Evolutionary conservation across 1,139 yeast genomes (phyloP).

Genomic region (Suhomyces yuchorum): DNA sequence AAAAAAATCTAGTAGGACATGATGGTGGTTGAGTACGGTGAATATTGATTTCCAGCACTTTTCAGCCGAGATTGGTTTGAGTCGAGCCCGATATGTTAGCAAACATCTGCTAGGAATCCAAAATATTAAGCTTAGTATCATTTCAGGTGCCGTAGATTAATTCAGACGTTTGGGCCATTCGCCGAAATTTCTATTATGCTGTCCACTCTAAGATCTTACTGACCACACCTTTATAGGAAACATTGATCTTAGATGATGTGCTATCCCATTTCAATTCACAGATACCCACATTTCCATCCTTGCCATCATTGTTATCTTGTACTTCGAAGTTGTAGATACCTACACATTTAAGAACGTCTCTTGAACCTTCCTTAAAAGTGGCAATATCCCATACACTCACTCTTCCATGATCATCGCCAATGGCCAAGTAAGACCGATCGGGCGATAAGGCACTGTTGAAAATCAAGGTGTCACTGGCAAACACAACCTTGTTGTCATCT

Average conservation of each 20-base stretch:
- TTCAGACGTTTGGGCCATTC: no score
- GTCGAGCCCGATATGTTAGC: no score
- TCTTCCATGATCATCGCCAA: constrained; percentile 65
- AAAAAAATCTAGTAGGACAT: neutral
- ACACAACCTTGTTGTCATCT: constrained; percentile 25
- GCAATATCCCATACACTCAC: constrained; percentile 55
- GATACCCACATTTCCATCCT: constrained; percentile 29
- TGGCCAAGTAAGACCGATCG: constrained; percentile 49
- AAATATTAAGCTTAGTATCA: no score
- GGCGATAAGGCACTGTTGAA: constrained; percentile 57
- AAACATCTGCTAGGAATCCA: no score
- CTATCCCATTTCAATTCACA: constrained; percentile 50
- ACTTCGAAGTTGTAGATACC: constrained; percentile 26
- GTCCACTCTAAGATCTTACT: constrained; percentile 39
- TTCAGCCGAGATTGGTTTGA: no score
- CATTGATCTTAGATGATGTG: constrained; percentile 35
- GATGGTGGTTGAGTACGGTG: no score
- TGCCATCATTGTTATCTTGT: constrained; percentile 10
- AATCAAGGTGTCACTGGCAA: constrained; percentile 53
- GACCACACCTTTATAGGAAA: constrained; percentile 44
- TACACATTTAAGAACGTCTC: constrained; percentile 25
- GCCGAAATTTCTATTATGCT: neutral
- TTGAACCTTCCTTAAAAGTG: constrained; percentile 14
- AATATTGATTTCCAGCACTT: no score
- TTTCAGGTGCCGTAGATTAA: no score